Evolutionary conservation across 495 filamentous ascomycete genomes (phyloP), one percentile per base, ranked within the genome.

Genomic region (Pyronema omphalodes): DNA sequence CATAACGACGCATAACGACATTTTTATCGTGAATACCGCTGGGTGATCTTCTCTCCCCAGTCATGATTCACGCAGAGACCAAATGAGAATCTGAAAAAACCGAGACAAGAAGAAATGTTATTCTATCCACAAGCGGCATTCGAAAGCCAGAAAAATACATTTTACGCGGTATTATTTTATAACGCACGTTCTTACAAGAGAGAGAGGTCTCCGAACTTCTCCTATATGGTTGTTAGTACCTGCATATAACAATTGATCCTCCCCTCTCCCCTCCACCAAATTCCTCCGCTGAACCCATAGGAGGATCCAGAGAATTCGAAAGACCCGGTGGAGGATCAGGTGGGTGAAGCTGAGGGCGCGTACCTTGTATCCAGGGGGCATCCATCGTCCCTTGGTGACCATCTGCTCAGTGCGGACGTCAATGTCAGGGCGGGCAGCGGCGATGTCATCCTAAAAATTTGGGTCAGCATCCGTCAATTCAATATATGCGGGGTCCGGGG

Each of bases 201-300:
- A 55, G 88, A 87, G 59, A 95, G 80, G 68, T 96, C 86, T 75
- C 89, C 89, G 76, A 96, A 96, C 79, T 86, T 93, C 80, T 96
- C 89, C 88, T 94, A 61, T 47, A 62, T 37, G 29, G 43, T 23
- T 23, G 58, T 60, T 37, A 58, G 46, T n/a, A 18, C 7, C 17
- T 41, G 51, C 7, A 11, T 29, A 29, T 29, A 29, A 5, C 23
- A 29, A 29, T 5, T 5, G 5, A 29, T 29, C 23, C 23, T 29
- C 23, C 23, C 23, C 23, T 5, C 1, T 1, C 1, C 5, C 23
- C 23, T 29, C 23, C 23, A 29, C 23, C 23, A 29, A 5, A 29
- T 29, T 29, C 23, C 5, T 5, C 23, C 5, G 1, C 23, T 1
- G 5, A 29, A 2, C 5, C 23, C 2, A 29, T 5, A 36, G 9